Evolutionary conservation across 2,329 filamentous ascomycete genomes (phyloP), one percentile per base, ranked within the genome.

Genomic region (Microcera coccophila): DNA sequence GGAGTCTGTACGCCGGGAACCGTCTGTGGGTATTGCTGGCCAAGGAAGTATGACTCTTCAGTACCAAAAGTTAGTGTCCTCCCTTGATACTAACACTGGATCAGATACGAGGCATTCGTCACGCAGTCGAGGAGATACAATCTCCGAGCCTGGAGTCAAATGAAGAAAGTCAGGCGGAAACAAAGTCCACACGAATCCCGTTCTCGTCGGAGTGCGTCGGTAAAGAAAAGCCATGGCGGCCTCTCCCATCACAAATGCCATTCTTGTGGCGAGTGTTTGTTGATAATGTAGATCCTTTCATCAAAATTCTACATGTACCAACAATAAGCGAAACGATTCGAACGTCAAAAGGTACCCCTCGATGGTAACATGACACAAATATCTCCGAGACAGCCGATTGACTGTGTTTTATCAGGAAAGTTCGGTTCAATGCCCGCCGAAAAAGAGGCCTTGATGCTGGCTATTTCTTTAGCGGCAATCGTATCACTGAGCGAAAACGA

Each of bases 201-300:
- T 16, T 32, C 7, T 8, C 15, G 5, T 7, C n/a, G 29, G n/a
- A 20, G 20, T 19, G 4, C 16, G 16, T 19, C 16, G 33, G 16
- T 17, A 35, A 18, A 11, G 10, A 19, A 35, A 11, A 8, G 10
- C n/a, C 9, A 18, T 21, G 19, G 26, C 47, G 41, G 15, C 47
- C 44, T 17, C 41, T 38, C 15, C 47, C 44, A 11, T 49, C 47
- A 5, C 26, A 49, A 28, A 41, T 49, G 11, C 44, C 44, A 4
- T 49, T 49, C 34, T 41, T 38, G 35, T 49, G 47, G 47, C 47
- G 47, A 33, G 47, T 38, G 5, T 49, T 47, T 29, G 36, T 49
- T 14, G 47, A 49, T 24, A 49, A 47, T 12, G 41, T 49, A 17
- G 39, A 49, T 22, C 47, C 41, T 20, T 35, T 49, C 17, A 36